Percentiles rank a stretch among this genome's conserved stretches.
phyloP scores from a whole-genome alignment of 2,329 filamentous ascomycete genomes.

The Aspergillus sergii region DNA sequence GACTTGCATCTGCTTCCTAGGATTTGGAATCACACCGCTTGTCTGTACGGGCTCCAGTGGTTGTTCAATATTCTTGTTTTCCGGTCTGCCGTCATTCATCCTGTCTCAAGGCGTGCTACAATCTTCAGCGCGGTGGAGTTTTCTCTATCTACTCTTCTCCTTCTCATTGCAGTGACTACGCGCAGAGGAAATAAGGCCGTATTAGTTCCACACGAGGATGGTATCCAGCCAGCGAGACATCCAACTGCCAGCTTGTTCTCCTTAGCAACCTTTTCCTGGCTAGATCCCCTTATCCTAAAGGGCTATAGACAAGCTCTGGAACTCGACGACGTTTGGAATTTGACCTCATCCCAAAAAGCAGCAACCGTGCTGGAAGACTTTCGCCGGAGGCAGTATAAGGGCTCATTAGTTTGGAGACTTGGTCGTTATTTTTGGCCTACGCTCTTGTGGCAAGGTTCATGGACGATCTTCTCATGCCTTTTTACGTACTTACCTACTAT shows the following conservation, averaged over 20 bases:
- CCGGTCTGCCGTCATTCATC: slow-evolving; percentile 81
- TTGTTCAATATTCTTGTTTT: slow-evolving; percentile 74
- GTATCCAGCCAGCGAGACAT: slow-evolving; percentile 83
- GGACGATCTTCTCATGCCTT: slow-evolving; percentile 76
- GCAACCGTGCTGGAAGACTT: slow-evolving; percentile 78
- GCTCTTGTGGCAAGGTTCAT: slow-evolving; percentile 74
- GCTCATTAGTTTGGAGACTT: slow-evolving; percentile 76
- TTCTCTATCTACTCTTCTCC: slow-evolving; percentile 70
- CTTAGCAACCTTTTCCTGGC: slow-evolving; percentile 84
- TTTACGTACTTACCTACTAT: slow-evolving; percentile 92
- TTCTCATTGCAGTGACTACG: slow-evolving; percentile 75
- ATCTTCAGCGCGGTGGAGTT: slow-evolving; percentile 74
- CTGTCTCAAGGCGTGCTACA: slow-evolving; percentile 64
- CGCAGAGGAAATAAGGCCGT: slow-evolving; percentile 92
- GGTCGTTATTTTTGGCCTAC: slow-evolving; percentile 79
- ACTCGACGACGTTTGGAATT: slow-evolving; percentile 86
- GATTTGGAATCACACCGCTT: slow-evolving; percentile 91
- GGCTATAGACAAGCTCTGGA: slow-evolving; percentile 86
- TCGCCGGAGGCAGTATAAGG: slow-evolving; percentile 80
- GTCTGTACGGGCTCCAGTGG: slow-evolving; percentile 83
- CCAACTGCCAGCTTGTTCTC: slow-evolving; percentile 88
- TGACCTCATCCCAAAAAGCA: slow-evolving; percentile 86
- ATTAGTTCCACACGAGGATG: slow-evolving; percentile 83
- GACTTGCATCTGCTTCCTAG: slow-evolving; percentile 69
- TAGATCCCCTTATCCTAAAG: slow-evolving; percentile 84